phyloP scores from a whole-genome alignment of 176 grass and related monocot species.

The Chloris gayana region DNA sequence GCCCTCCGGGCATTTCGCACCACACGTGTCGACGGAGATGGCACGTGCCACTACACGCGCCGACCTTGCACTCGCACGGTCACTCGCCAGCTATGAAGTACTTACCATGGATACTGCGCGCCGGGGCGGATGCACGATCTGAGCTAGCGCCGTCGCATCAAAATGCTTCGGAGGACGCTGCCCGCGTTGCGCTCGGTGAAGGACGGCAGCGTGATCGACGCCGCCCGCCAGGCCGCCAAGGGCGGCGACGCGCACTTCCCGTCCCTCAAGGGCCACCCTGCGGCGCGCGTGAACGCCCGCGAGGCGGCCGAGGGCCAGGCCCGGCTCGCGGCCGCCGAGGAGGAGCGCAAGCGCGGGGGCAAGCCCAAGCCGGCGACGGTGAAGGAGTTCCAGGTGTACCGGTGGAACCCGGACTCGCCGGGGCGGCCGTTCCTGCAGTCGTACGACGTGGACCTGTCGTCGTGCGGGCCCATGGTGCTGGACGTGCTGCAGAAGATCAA shows the following conservation, averaged over 20 bases:
- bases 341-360: not conserved
- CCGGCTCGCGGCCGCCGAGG: constrained; percentile 15
- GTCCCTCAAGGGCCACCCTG: constrained; percentile 48
- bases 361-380: not conserved
- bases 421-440: constrained; percentile 64
- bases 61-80: not conserved
- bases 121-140: not conserved
- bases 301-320: constrained; percentile 48
- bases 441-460: constrained; percentile 61
- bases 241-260: constrained; percentile 52
- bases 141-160: not conserved
- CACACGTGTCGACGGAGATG: not conserved
- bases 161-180: constrained; percentile 38
- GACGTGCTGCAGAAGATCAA: constrained; percentile 84
- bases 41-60: constrained; percentile 8
- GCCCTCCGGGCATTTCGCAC: not conserved
- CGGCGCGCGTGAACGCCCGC: constrained; percentile 43
- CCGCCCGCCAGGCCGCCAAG: not conserved
- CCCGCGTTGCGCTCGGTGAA: constrained; percentile 55
- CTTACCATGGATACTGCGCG: not conserved
- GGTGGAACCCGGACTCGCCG: constrained; percentile 71
- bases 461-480: constrained; percentile 71
- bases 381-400: constrained; percentile 78
- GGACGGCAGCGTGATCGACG: constrained; percentile 31
- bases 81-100: not conserved